Evolutionary conservation across 257 asterid genomes (phyloP).

Genomic region (Solanum okadae): DNA sequence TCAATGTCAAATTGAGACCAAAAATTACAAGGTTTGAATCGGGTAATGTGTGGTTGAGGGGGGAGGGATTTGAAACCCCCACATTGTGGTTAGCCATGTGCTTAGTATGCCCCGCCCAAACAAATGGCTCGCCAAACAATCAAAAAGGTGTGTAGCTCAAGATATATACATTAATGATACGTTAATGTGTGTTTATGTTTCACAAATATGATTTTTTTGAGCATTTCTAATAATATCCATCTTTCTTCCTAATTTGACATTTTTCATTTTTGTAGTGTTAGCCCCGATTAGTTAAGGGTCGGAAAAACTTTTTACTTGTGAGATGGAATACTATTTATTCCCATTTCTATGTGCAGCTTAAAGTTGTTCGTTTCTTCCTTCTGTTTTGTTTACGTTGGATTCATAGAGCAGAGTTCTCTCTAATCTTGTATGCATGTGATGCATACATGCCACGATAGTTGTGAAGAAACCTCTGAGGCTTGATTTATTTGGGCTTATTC

Average conservation of each 20-base stretch:
- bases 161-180: background rate
- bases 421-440: background rate
- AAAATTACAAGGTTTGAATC: background rate
- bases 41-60: background rate
- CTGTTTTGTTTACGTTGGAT: background rate
- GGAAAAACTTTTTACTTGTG: background rate
- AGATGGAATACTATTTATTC: background rate
- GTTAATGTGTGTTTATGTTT: background rate
- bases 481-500: background rate
- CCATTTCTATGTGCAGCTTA: background rate
- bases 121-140: background rate
- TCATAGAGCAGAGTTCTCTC: background rate
- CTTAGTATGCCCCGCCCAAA: background rate
- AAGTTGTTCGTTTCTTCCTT: background rate
- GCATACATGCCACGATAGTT: background rate
- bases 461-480: background rate
- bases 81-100: background rate
- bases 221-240: background rate
- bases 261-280: background rate
- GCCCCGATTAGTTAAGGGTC: background rate
- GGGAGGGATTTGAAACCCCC: background rate
- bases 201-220: background rate
- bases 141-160: background rate
- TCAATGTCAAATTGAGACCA: background rate
- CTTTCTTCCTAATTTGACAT: background rate